Evolutionary conservation across 2,329 filamentous ascomycete species (phyloP).

Genomic region (Thelonectria olida): DNA sequence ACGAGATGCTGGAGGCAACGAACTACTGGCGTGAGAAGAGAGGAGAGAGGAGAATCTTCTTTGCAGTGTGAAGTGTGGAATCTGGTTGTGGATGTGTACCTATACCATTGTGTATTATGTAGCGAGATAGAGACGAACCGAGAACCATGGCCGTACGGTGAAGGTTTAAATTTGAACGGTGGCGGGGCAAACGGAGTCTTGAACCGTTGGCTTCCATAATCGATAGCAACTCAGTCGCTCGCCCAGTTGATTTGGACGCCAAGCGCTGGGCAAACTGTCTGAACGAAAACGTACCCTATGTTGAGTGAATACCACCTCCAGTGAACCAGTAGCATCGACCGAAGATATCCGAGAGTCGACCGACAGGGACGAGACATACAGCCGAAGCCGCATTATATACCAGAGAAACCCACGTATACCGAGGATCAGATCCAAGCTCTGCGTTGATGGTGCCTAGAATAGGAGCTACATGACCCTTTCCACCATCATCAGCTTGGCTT

Average conservation of each 20-base stretch:
- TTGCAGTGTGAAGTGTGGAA: not conserved
- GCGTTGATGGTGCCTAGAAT: not conserved
- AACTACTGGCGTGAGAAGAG: constrained; percentile 44
- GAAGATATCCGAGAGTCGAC: not conserved
- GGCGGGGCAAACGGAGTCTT: too few relatives aligned
- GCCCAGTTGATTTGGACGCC: too few relatives aligned
- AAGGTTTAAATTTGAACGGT: too few relatives aligned
- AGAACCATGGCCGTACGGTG: too few relatives aligned
- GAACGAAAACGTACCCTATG: too few relatives aligned
- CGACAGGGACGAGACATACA: not conserved
- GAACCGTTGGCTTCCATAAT: too few relatives aligned
- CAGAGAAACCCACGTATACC: not conserved
- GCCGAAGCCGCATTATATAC: not conserved
- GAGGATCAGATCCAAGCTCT: not conserved
- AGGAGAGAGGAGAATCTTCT: not conserved
- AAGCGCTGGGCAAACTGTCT: too few relatives aligned
- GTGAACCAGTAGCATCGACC: not conserved
- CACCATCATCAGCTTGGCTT: not conserved
- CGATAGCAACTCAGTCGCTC: too few relatives aligned
- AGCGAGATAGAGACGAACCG: too few relatives aligned
- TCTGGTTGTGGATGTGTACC: too few relatives aligned
- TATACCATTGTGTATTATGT: too few relatives aligned
- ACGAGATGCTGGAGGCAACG: constrained; percentile 47
- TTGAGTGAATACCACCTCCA: not conserved
- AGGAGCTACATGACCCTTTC: not conserved